Evolutionary conservation across 2,329 filamentous ascomycete genomes (phyloP), one percentile per base, ranked within the genome.

Genomic region (Samsoniella hepiali): DNA sequence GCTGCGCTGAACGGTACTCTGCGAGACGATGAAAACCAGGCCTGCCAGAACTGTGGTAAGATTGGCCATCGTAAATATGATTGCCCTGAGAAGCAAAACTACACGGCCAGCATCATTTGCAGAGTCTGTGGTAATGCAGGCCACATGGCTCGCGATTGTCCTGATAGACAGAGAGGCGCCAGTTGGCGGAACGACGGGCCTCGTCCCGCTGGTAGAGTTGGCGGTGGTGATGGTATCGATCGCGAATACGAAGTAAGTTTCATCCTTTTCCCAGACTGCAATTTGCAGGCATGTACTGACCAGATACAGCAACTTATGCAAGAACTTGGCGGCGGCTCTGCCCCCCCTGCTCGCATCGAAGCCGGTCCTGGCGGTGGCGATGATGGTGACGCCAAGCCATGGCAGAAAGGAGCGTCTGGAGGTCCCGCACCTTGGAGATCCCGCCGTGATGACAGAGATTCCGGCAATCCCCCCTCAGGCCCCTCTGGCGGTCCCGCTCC

Each of bases 41-140:
- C 95, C 68, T 99, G 95, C 79, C 95, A 99, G 81, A 99, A 99
- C 82, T 99, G 91, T 78, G 95, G 95, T 71, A 93, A 98, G 84
- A 99, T 99, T 68, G 95, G 95, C 65, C 95, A 99, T 78, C 90
- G 95, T 78, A 99, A 99, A 79, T 98, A 97, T 76, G 95, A 99
- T 75, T 99, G 95, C 71, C 95, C 95, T 15, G 92, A 99, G 79
- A 91, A 95, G 77, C 91, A 93, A 75, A 99, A 99, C 79, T 98
- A 90, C 79, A 99, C 95, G n/a, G 93, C 95, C 71, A 98, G 93
- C 78, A 98, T 99, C 75, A 98, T 99, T 74, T 99, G 95, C 79
- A 93, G 94, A 72, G 91, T 97, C 71, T 99, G 95, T 80, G 95
- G 95, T 69, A 97, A 98, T 75, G 93, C 95, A 68, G 95, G 95